Percentiles rank a stretch among this genome's conserved stretches.
Conservation (phyloP, 768 basidiomycete species). For the Leccinum incarnatum region DNA sequence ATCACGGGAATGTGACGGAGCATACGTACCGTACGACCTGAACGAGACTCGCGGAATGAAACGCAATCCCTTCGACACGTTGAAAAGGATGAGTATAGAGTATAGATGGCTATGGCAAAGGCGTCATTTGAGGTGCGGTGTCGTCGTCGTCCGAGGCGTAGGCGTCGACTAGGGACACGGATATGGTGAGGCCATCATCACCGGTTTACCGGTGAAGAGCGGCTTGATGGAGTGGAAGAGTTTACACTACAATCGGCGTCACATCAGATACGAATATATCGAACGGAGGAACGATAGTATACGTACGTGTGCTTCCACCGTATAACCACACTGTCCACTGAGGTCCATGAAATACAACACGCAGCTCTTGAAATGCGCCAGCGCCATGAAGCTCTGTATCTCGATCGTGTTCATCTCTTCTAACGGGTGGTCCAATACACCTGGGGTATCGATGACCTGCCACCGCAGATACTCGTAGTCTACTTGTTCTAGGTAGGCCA, state of each 20-base stretch:
- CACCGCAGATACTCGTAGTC: conserved; percentile 99
- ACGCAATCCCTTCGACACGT: conserved; percentile 43
- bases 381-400: conserved; percentile 98
- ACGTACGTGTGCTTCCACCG: conserved; percentile 89
- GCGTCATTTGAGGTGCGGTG: conserved; percentile 46
- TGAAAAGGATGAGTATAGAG: conserved; percentile 15
- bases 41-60: conserved; percentile 67
- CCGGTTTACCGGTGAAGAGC: conserved; percentile 54
- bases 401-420: conserved; percentile 99
- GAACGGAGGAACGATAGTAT: neutral
- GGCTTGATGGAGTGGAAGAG: conserved; percentile 99
- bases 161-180: conserved; percentile 47
- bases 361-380: conserved; percentile 93
- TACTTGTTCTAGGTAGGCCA: conserved; percentile 98
- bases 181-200: conserved; percentile 1
- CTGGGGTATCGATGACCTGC: conserved; percentile 99
- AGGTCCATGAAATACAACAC: conserved; percentile 99
- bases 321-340: conserved; percentile 97
- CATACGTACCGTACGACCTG: conserved; percentile 51
- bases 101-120: conserved; percentile 51
- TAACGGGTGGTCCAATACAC: conserved; percentile 94
- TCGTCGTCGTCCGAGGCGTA: conserved; percentile 74
- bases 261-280: neutral
- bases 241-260: conserved; percentile 64
- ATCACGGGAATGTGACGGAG: conserved; percentile 12